Evolutionary conservation across 2,329 filamentous ascomycete species (phyloP).

Genomic region (Aspergillus arachidicola): DNA sequence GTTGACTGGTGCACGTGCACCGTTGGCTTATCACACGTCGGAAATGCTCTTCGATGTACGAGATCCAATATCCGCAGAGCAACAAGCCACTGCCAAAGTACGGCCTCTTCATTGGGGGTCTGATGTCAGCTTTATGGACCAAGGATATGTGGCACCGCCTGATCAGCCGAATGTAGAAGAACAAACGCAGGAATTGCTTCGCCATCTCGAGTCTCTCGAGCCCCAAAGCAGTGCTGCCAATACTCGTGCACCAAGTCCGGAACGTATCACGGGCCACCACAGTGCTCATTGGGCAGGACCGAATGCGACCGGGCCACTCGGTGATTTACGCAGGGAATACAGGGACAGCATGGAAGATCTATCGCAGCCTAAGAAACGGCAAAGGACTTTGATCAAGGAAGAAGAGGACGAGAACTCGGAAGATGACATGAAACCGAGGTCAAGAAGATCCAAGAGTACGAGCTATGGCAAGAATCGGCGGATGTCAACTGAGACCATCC

Average conservation of each 20-base stretch:
- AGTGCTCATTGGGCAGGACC: conserved; percentile 20
- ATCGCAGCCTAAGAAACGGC: conserved; percentile 35
- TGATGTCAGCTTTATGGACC: conserved; percentile 64
- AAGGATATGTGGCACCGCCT: conserved; percentile 61
- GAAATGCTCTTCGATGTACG: conserved; percentile 43
- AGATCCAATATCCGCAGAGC: conserved; percentile 36
- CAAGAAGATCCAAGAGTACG: conserved; percentile 54
- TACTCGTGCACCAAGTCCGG: conserved; percentile 62
- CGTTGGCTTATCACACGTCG: conserved; percentile 38
- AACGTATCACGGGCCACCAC: conserved; percentile 25
- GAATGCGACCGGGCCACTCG: conserved; percentile 10
- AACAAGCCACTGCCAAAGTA: conserved; percentile 43
- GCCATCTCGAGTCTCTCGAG: conserved; percentile 60
- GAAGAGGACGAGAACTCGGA: conserved; percentile 42
- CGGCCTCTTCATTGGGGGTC: conserved; percentile 66
- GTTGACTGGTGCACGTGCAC: conserved; percentile 25
- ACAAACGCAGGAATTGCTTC: conserved; percentile 58
- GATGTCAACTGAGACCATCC: conserved; percentile 40
- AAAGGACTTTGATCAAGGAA: conserved; percentile 39
- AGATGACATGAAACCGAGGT: conserved; percentile 37
- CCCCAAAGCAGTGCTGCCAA: conserved; percentile 60
- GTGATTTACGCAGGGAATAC: conserved; percentile 18
- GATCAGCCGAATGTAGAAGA: conserved; percentile 62
- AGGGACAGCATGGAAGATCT: conserved; percentile 25
- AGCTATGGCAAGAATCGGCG: conserved; percentile 33